These are phyloP conservation scores for Phytophthora citricola DNA, from an alignment of 352 stramenopile genomes.

Conservation along the genomic window DNA sequence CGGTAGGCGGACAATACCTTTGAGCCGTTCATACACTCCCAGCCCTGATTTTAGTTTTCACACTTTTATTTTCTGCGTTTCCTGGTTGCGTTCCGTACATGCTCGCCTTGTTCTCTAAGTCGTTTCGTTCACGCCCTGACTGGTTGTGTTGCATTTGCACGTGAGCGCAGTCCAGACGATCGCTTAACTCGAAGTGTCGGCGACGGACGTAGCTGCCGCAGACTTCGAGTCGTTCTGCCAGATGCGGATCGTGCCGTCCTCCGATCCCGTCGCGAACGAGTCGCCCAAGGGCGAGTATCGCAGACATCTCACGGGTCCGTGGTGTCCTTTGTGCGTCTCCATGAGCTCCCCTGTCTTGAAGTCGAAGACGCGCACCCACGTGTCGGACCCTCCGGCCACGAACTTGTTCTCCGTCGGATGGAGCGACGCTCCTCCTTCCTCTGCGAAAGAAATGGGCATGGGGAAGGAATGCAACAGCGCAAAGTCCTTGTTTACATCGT, in stretches of 20 bases:
- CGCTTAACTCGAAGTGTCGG: conserved; percentile 47
- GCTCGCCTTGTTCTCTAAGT: conserved; percentile 31
- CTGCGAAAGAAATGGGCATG: conserved; percentile 92
- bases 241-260: conserved; percentile 98
- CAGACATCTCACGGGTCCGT: conserved; percentile 97
- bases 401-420: conserved; percentile 87
- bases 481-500: conserved; percentile 80
- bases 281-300: conserved; percentile 94
- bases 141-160: conserved; percentile 2
- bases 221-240: conserved; percentile 91
- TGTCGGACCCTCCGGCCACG: conserved; percentile 94
- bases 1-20: conserved; percentile 31
- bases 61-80: conserved; percentile 32
- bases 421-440: conserved; percentile 91
- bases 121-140: conserved; percentile 21
- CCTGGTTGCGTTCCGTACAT: conserved; percentile 24
- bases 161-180: conserved; percentile 4
- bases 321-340: conserved; percentile 97
- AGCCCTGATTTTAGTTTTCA: conserved; percentile 22
- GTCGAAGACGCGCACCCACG: conserved; percentile 98
- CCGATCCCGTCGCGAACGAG: conserved; percentile 95
- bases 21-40: conserved; percentile 4
- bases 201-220: conserved; percentile 65
- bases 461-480: conserved; percentile 71
- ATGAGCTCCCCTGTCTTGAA: conserved; percentile 91